phyloP scores from a whole-genome alignment of 1,284 basidiomycete species.

The Moesziomyces globuligerus region DNA sequence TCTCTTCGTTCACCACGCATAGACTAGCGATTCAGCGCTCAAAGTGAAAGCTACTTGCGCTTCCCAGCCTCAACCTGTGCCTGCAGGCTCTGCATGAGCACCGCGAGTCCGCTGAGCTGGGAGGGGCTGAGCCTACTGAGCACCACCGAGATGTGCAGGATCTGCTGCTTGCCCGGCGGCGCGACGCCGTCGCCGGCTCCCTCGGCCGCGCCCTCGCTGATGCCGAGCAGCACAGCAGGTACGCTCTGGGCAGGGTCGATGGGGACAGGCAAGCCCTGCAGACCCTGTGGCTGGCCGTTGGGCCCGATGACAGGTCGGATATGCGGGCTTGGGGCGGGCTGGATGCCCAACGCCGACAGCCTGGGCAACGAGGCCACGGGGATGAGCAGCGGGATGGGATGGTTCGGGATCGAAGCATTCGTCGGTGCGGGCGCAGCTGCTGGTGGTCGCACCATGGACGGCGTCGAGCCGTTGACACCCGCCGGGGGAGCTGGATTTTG shows the following conservation, averaged over 20 bases:
- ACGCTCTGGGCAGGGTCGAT: slow-evolving; percentile 56
- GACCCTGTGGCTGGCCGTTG: slow-evolving; percentile 36
- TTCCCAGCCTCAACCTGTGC: slow-evolving; percentile 43
- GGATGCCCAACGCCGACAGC: slow-evolving; percentile 59
- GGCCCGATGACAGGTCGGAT: slow-evolving; percentile 50
- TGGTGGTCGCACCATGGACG: not conserved
- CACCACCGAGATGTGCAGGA: slow-evolving; percentile 62
- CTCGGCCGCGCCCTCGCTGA: slow-evolving; percentile 51
- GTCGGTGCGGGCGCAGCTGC: slow-evolving; percentile 6
- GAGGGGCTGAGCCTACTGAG: slow-evolving; percentile 58
- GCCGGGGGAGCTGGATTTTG: slow-evolving; percentile 18
- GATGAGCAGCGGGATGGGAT: slow-evolving; percentile 63
- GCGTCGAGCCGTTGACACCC: slow-evolving; percentile 8
- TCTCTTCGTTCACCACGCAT: too few relatives aligned
- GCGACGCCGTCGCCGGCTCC: slow-evolving; percentile 5
- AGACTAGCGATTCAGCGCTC: too few relatives aligned
- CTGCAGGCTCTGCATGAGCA: slow-evolving; percentile 63
- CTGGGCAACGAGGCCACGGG: slow-evolving; percentile 57
- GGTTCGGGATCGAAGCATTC: slow-evolving; percentile 54
- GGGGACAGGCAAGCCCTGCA: slow-evolving; percentile 50
- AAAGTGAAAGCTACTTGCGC: slow-evolving; percentile 25
- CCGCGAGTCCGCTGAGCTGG: slow-evolving; percentile 61
- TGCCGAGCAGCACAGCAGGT: slow-evolving; percentile 61
- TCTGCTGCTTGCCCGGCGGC: slow-evolving; percentile 44
- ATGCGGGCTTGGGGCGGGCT: slow-evolving; percentile 58